A percentile compares a stretch with the other conserved stretches of the same genome.
Conservation (phyloP, 176 grass and related monocot genomes). For the Hyparrhenia diplandra region DNA sequence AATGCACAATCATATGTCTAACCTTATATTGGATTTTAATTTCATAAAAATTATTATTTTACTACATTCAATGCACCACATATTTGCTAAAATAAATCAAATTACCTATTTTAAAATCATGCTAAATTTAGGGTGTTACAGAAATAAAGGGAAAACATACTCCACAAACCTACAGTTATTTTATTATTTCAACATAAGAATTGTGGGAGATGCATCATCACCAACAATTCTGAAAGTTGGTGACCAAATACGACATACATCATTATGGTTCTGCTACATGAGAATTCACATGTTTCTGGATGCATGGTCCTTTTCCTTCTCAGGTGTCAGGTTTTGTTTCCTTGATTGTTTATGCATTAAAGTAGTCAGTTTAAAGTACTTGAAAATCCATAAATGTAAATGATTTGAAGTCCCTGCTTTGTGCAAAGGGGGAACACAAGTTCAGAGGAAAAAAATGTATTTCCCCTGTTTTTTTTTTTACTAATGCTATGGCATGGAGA, state of each 20-base stretch:
- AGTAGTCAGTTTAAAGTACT: not conserved
- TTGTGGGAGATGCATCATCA: not conserved
- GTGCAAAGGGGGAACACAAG: not conserved
- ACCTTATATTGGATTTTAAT: no score
- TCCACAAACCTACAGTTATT: not conserved
- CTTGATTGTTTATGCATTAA: not conserved
- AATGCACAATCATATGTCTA: no score
- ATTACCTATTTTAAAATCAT: no score
- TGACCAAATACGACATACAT: not conserved
- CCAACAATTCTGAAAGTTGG: not conserved
- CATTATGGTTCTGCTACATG: not conserved
- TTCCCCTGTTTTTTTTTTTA: not conserved
- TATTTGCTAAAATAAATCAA: no score
- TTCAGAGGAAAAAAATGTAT: not conserved
- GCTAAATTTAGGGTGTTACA: no score
- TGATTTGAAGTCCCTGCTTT: conserved; percentile 1
- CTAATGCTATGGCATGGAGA: not conserved
- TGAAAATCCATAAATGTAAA: not conserved
- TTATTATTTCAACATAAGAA: conserved; percentile 1
- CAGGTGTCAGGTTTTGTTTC: not conserved
- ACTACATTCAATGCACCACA: no score
- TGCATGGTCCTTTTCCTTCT: not conserved
- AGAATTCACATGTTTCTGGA: not conserved
- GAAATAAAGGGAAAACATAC: not conserved
- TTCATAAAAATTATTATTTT: no score